Base-by-base conservation (phyloP, 73 alveolate genomes). In the Breviolum minutum region DNA sequence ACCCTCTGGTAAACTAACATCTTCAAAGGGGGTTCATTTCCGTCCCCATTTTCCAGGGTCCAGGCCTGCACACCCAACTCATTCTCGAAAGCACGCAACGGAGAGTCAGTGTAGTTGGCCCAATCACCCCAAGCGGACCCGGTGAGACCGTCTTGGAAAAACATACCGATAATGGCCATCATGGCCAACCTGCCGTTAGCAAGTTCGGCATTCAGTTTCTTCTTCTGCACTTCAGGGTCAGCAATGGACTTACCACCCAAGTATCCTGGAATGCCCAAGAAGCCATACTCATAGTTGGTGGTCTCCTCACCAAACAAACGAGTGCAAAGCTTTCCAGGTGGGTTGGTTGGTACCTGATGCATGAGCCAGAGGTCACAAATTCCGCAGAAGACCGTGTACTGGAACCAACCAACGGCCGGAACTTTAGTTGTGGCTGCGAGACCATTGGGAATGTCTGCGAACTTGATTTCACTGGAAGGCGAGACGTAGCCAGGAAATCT, bases 311-410 rank as follows among this genome's bases (percentile, higher is more conserved):
- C 91, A 60, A 83, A 85, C 73, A 85, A 30, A n/a, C 94, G 94
- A 27, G 94, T 85, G 63, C 32, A 10, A 26, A 85, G 94, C 94
- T 85, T 85, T 63, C 94, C 94, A 7, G 94, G 79, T 12, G 94
- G 94, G 94, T 85, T 85, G 94, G 17, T 85, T 19, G n/a, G 64
- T 62, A 29, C 94, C 94, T 82, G 91, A 70, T 82, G 71, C 91
- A 60, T 60, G 24, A 82, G 22, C 91, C 91, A 82, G 40, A 82
- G 71, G 70, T 82, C 91, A 73, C 91, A 82, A 48, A 82, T 48
- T 5, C 91, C 91, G 48, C 91, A 82, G 91, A 82, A 82, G 71
- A 82, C 32, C 24, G 91, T 82, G 91, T 82, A 82, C 91, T 82
- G 91, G 32, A 82, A 82, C 91, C 91, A 60, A 24, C 91, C 91